Percentiles rank a stretch among this genome's conserved stretches.
Conservation (phyloP, 73 alveolate genomes). For the Paramecium pentaurelia region DNA sequence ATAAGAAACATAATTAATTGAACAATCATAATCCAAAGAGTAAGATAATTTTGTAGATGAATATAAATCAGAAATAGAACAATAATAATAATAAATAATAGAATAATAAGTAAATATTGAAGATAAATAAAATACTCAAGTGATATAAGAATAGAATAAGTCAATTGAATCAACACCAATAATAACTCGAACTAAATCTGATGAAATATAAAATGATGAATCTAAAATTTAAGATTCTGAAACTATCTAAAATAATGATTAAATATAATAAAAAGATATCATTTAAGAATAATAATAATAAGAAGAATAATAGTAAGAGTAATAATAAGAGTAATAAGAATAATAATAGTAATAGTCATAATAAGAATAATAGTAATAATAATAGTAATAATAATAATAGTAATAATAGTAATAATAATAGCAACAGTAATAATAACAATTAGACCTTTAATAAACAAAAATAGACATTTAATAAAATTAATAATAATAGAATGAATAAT, state of each 20-base stretch:
- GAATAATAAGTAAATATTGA: not conserved
- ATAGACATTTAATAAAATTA: not conserved
- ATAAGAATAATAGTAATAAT: not conserved
- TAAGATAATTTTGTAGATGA: not conserved
- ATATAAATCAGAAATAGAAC: not conserved
- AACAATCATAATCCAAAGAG: not conserved
- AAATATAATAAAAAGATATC: not conserved
- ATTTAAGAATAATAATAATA: not conserved
- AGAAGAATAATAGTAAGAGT: not conserved
- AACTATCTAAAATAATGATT: not conserved
- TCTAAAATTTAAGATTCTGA: not conserved
- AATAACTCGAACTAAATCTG: not conserved
- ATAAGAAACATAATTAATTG: not conserved
- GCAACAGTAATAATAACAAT: not conserved
- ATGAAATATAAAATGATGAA: not conserved
- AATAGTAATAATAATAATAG: not conserved
- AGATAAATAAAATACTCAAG: not conserved
- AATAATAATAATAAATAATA: not conserved
- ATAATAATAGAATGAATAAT: not conserved
- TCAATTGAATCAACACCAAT: not conserved
- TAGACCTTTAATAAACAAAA: not conserved
- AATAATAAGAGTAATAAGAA: not conserved
- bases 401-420: not conserved
- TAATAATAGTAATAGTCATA: not conserved
- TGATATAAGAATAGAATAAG: not conserved